Conservation (phyloP, 495 filamentous ascomycete species). For the Xylaria scruposa region DNA sequence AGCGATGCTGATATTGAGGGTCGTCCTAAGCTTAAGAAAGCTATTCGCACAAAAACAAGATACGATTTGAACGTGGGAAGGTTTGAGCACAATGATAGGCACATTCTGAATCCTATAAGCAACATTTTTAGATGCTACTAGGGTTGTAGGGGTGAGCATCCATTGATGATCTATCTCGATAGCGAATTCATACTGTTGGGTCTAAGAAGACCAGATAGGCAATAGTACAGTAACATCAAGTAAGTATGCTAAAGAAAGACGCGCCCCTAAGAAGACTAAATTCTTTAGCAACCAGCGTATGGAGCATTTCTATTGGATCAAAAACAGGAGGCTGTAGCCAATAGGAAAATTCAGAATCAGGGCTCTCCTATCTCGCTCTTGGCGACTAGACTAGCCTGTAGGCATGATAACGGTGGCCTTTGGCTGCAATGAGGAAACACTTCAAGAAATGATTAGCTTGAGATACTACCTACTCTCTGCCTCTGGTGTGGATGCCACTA, state of each 20-base stretch:
- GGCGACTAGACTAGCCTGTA: not conserved
- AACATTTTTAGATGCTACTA: not conserved
- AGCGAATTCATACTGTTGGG: not conserved
- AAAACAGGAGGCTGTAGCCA: constrained; percentile 10
- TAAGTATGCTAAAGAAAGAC: constrained; percentile 1
- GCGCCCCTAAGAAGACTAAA: not conserved
- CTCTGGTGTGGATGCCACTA: not conserved
- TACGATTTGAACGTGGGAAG: not conserved
- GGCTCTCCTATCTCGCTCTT: not conserved
- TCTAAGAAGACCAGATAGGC: not conserved
- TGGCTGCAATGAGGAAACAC: constrained; percentile 13
- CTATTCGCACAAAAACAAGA: not conserved
- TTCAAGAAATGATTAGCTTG: constrained; percentile 13
- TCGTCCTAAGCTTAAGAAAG: not conserved
- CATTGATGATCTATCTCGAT: not conserved
- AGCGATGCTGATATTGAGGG: not conserved
- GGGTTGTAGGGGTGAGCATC: not conserved
- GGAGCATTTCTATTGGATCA: constrained; percentile 19
- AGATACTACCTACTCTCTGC: constrained; percentile 18
- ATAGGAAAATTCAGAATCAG: constrained; percentile 9
- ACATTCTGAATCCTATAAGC: not conserved
- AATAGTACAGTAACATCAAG: not conserved
- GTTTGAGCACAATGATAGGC: not conserved
- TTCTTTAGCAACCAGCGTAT: constrained; percentile 7
- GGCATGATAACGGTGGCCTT: not conserved